Percentiles rank a stretch among this genome's conserved stretches.
These are phyloP conservation scores for Tinospora cordifolia DNA, from an alignment of 164 flowering plant species.

Conservation along the genomic window DNA sequence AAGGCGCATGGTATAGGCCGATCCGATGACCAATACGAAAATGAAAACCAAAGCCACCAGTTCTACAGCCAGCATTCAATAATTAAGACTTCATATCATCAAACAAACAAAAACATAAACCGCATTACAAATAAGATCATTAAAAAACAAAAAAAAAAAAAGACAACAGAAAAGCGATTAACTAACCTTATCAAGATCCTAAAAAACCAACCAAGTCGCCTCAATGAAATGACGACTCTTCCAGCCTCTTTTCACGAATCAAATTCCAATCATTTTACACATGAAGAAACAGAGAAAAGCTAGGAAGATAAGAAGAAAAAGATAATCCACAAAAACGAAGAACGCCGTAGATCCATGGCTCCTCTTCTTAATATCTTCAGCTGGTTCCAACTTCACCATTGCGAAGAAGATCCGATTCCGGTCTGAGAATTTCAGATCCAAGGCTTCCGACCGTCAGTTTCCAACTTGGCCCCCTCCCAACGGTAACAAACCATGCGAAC, in stretches of 20 bases:
- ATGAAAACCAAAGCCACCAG: no score
- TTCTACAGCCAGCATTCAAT: no score
- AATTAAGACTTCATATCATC: background rate
- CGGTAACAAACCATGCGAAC: background rate
- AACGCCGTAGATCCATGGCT: conserved; percentile 61
- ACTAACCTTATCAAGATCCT: conserved; percentile 5
- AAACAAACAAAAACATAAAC: background rate
- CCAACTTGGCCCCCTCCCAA: background rate
- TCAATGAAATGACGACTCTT: background rate
- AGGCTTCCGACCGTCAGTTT: background rate
- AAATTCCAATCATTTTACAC: conserved; percentile 38
- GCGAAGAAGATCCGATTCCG: background rate
- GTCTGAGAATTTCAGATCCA: background rate
- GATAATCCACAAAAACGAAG: conserved; percentile 56
- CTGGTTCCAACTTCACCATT: conserved; percentile 41
- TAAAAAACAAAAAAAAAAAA: no score
- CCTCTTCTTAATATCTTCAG: conserved; percentile 25
- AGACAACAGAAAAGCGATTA: background rate
- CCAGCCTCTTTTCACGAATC: conserved; percentile 11
- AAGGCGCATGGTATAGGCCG: no score
- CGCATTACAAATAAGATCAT: background rate
- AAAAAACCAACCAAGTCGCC: conserved; percentile 1
- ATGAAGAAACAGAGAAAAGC: conserved; percentile 49
- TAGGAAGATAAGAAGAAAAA: conserved; percentile 53
- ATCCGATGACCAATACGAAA: no score